phyloP scores from a whole-genome alignment of 2,329 filamentous ascomycete genomes.

The Huntiella bhutanensis region DNA sequence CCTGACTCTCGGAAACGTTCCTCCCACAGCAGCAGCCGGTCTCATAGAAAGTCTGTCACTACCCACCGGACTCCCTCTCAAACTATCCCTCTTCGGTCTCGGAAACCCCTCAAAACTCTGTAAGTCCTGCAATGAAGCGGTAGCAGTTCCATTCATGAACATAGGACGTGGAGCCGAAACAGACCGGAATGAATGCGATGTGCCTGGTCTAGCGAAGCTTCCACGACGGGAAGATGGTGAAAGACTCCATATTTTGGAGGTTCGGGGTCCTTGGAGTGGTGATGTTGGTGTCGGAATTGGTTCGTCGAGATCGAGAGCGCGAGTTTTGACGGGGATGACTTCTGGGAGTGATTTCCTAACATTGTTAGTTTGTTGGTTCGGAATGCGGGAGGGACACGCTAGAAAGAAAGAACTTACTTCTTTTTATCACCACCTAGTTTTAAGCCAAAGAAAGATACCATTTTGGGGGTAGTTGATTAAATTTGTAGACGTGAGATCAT shows the following conservation, averaged over 20 bases:
- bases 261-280: not conserved
- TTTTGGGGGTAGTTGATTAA: conserved; percentile 18
- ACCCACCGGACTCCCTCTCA: conserved; percentile 5
- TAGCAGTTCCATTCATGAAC: conserved; percentile 11
- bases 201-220: conserved; percentile 11
- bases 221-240: conserved; percentile 2
- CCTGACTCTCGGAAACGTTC: not conserved
- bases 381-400: not conserved
- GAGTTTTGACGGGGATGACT: not conserved
- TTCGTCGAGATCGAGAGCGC: conserved; percentile 1
- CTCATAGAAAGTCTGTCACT: conserved; percentile 10
- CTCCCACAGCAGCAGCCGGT: conserved; percentile 7
- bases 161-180: conserved; percentile 8
- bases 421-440: conserved; percentile 38
- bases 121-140: conserved; percentile 8
- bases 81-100: conserved; percentile 6
- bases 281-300: not conserved
- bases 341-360: conserved; percentile 7
- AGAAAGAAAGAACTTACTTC: conserved; percentile 25
- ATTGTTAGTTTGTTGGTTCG: not conserved
- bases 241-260: conserved; percentile 1
- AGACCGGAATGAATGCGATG: conserved; percentile 11
- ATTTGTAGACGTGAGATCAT: not conserved
- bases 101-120: conserved; percentile 7
- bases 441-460: conserved; percentile 40